These are phyloP conservation scores for Eucalyptus tenuipes DNA, from an alignment of 345 rosid species.

Conservation along the genomic window DNA sequence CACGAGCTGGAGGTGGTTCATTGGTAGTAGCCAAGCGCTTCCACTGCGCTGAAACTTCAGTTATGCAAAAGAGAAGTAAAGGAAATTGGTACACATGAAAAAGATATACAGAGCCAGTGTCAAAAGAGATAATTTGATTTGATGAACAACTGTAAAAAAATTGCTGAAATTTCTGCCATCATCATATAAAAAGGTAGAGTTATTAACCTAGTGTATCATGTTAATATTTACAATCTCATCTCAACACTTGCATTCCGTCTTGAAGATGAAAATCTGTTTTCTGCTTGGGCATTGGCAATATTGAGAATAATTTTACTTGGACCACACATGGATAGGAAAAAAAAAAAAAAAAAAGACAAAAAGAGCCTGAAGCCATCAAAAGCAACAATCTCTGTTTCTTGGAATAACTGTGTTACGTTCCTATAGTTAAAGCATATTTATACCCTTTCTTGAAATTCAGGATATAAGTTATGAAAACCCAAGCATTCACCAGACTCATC, in stretches of 20 bases:
- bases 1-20: constrained; percentile 87
- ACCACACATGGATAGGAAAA: neutral
- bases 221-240: neutral
- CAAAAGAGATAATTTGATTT: neutral
- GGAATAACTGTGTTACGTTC: neutral
- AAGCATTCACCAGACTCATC: neutral
- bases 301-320: neutral
- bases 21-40: constrained; percentile 58
- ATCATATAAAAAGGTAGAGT: neutral
- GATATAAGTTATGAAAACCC: neutral
- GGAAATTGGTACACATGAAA: neutral
- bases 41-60: constrained; percentile 89
- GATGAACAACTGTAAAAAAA: neutral
- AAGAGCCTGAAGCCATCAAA: neutral
- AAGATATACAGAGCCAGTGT: neutral
- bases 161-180: neutral
- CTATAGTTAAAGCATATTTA: neutral
- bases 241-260: neutral
- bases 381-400: neutral
- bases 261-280: neutral
- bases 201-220: neutral
- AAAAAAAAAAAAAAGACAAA: neutral
- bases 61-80: neutral
- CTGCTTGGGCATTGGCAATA: neutral
- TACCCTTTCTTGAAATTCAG: neutral